Evolutionary conservation across 176 grass and related monocot genomes (phyloP).

Genomic region (Lolium multiflorum): DNA sequence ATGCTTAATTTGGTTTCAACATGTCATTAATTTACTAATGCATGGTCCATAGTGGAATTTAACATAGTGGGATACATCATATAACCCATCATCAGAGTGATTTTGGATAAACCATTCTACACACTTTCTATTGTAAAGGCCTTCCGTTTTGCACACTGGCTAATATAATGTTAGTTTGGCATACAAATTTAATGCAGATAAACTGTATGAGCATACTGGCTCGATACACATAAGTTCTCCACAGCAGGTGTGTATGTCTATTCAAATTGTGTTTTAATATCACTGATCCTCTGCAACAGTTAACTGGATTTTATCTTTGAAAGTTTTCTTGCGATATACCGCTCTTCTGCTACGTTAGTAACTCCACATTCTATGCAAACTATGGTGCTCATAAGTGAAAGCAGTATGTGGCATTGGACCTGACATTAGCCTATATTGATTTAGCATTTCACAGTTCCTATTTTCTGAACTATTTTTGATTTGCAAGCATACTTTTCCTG

Average conservation of each 20-base stretch:
- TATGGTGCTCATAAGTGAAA: not conserved
- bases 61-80: not conserved
- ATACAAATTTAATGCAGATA: not conserved
- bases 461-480: not conserved
- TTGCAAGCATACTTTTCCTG: not conserved
- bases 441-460: not conserved
- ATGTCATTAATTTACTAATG: not conserved
- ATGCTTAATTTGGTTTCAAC: not conserved
- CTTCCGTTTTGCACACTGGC: not conserved
- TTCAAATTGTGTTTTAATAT: slow-evolving; percentile 2
- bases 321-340: not conserved
- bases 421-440: not conserved
- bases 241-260: not conserved
- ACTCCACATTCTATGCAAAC: not conserved
- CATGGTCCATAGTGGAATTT: not conserved
- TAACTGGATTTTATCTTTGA: not conserved
- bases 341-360: not conserved
- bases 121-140: slow-evolving; percentile 8
- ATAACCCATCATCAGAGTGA: not conserved
- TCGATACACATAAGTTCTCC: not conserved
- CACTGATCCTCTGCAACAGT: not conserved
- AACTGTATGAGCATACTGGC: slow-evolving; percentile 15
- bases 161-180: not conserved
- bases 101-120: slow-evolving; percentile 4
- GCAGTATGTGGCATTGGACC: not conserved